Percentiles rank a stretch among this genome's conserved stretches.
Evolutionary conservation across 148 eudicot species (phyloP).

Genomic region (Heliamphora exappendiculata): DNA sequence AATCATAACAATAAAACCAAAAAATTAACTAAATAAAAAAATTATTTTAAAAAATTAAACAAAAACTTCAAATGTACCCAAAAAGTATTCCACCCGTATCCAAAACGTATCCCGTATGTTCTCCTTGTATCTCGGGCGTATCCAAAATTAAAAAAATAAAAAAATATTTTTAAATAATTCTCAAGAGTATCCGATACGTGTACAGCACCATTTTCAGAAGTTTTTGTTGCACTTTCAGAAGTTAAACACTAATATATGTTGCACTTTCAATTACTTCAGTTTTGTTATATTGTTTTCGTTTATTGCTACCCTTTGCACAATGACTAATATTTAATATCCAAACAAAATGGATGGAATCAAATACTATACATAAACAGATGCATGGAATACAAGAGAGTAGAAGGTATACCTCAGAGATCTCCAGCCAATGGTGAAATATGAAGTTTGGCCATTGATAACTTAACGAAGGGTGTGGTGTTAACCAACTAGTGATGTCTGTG

Average conservation of each 20-base stretch:
- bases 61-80: too few species aligned
- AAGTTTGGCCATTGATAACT: conserved; percentile 1
- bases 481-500: too few species aligned
- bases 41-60: too few species aligned
- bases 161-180: too few species aligned
- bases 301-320: neutral
- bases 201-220: neutral
- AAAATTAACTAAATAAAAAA: too few species aligned
- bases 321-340: neutral
- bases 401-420: neutral
- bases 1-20: too few species aligned
- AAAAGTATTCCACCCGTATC: too few species aligned
- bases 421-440: neutral
- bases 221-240: neutral
- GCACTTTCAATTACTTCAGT: neutral
- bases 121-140: too few species aligned
- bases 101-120: too few species aligned
- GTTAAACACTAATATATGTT: neutral
- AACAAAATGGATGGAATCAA: neutral
- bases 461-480: too few species aligned
- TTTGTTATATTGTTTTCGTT: neutral
- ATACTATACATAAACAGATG: neutral
- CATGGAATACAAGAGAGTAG: neutral
- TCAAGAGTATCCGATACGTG: too few species aligned
- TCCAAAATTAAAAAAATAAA: too few species aligned